Conservation (phyloP, 2,329 filamentous ascomycete species). For the Ceratocystis alfenasii region DNA sequence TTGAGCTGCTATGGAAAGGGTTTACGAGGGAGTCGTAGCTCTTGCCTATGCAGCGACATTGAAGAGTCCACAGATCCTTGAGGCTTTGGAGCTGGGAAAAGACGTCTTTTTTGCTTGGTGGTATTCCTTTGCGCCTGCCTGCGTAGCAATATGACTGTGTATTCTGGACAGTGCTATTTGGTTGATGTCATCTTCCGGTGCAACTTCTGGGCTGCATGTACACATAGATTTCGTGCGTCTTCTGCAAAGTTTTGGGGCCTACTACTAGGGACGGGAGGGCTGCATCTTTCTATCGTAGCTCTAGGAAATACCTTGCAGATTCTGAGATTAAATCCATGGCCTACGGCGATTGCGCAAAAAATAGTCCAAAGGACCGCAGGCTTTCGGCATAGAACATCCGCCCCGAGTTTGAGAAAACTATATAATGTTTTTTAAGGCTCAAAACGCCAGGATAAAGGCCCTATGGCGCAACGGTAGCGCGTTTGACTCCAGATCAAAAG, state of each 20-base stretch:
- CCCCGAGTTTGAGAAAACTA: neutral
- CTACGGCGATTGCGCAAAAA: neutral
- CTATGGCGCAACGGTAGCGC: conserved; percentile 21
- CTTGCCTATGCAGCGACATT: too few species aligned
- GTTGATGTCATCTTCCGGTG: neutral
- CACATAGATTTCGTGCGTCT: neutral
- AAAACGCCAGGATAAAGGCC: neutral
- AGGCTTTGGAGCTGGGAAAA: too few species aligned
- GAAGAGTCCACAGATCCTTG: too few species aligned
- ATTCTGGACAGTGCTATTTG: neutral
- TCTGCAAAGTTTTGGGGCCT: neutral
- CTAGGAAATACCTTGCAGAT: too few species aligned
- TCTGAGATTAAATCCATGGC: too few species aligned
- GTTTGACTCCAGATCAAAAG: conserved; percentile 21
- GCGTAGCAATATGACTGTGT: neutral
- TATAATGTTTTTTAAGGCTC: neutral
- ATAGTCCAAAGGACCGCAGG: neutral
- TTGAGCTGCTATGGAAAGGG: too few species aligned
- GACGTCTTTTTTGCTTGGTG: neutral
- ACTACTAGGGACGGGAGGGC: too few species aligned
- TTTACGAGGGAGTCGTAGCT: too few species aligned
- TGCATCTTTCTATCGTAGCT: too few species aligned
- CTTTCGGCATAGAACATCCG: neutral
- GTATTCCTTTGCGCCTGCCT: neutral
- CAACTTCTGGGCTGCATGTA: neutral